Conservation (phyloP, 2,329 filamentous ascomycete species). For the Talaromyces sp. region DNA sequence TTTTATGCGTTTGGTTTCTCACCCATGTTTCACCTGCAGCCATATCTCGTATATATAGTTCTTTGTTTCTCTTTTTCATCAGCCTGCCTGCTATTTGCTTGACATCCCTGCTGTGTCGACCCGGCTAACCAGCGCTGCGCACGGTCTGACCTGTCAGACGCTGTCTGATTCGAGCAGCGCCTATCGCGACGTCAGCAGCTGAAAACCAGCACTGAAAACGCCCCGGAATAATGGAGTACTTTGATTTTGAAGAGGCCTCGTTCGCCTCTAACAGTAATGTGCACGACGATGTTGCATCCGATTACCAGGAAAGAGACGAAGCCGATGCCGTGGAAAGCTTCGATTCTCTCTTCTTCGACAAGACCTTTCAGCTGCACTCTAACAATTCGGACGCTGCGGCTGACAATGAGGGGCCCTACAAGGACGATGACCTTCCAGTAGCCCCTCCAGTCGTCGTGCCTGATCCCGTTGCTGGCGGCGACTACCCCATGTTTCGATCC, state of each 20-base stretch:
- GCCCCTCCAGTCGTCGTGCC: slow-evolving; percentile 18
- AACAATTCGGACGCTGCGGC: slow-evolving; percentile 17
- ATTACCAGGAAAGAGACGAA: slow-evolving; percentile 34
- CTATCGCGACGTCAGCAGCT: background rate
- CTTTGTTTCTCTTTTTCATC: background rate
- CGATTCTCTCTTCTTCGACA: slow-evolving; percentile 39
- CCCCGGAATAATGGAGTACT: slow-evolving; percentile 43
- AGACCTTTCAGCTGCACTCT: slow-evolving; percentile 37
- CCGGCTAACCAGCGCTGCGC: background rate
- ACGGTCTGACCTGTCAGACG: background rate
- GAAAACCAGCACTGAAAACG: background rate
- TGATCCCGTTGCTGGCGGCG: slow-evolving; percentile 16
- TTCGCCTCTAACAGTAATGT: slow-evolving; percentile 24
- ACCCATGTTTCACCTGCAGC: background rate
- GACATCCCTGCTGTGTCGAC: background rate
- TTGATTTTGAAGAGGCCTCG: slow-evolving; percentile 44
- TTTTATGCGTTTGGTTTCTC: background rate
- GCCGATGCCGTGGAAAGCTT: slow-evolving; percentile 32
- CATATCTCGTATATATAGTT: background rate
- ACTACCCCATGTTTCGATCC: slow-evolving; percentile 42
- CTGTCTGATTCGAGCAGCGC: background rate
- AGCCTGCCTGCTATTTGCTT: background rate
- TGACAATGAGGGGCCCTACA: slow-evolving; percentile 15
- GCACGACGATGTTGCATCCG: slow-evolving; percentile 35
- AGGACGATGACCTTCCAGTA: slow-evolving; percentile 9